Base-by-base conservation (phyloP, 352 stramenopile genomes). In the Paralagenidium karlingii region DNA sequence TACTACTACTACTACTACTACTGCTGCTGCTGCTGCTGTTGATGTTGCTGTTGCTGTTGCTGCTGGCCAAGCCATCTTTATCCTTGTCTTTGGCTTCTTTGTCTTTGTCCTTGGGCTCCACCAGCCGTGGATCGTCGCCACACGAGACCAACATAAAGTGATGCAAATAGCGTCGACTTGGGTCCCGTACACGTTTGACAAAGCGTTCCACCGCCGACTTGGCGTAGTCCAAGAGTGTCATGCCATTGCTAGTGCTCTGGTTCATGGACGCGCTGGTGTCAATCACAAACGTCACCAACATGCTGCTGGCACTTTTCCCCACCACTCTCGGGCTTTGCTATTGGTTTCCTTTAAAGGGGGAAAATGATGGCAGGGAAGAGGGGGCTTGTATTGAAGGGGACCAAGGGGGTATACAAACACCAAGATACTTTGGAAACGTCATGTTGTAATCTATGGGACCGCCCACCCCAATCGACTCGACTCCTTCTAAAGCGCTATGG, bases 201-300 rank as follows among this genome's bases (percentile, higher is more conserved):
- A 93, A 90, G 41, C 75, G 73, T 57, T 93, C 79, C 24, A 90
- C 75, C 8, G 79, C 76, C 25, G 74, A 89, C 63, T 92, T 92
- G 58, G 79, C 79, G 43, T 80, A 89, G 58, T 92, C 79, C 37
- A 92, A 58, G 45, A 93, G 60, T 47, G 79, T 89, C 79, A 93
- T 93, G 40, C 79, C 79, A 40, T 64, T 83, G 60, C 60, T 85
- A 32, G 76, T 89, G 49, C 65, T 82, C 70, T 93, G 79, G 54
- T 87, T 89, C 79, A 93, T 93, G 34, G 79, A 93, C 66, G 76
- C 79, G 45, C 67, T 85, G 57, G 79, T 93, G 61, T 93, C 79
- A 50, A 93, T 68, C 53, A 93, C 77, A 56, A 93, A 93, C 53
- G 75, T 88, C 58, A 93, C 76, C 15, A 93, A 58, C 79, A 93